Conservation (phyloP, 257 asterid genomes). For the Solanum rostratum region DNA sequence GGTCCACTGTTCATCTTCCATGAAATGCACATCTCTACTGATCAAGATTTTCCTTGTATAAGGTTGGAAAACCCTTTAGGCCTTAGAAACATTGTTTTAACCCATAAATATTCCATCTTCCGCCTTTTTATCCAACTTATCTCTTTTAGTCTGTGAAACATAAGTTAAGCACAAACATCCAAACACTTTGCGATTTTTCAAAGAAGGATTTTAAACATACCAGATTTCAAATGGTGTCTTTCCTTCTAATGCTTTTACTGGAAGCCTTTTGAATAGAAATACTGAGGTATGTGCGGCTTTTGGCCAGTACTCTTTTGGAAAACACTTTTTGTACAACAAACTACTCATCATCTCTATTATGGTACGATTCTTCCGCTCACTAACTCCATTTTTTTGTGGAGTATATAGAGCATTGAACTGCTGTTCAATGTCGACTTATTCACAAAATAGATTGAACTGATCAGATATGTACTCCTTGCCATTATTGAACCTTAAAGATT, state of each 20-base stretch:
- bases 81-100: neutral
- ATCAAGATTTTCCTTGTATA: no score
- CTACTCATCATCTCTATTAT: neutral
- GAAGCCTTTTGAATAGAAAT: neutral
- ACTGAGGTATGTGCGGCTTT: no score
- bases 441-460: neutral
- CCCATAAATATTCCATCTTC: neutral
- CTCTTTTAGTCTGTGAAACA: neutral
- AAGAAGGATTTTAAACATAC: no score
- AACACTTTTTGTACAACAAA: no score
- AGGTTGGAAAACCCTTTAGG: no score
- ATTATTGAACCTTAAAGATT: no score
- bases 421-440: neutral
- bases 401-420: neutral
- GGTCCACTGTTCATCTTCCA: no score
- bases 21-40: no score
- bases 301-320: no score
- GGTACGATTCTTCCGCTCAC: neutral
- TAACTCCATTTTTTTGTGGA: neutral
- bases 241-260: neutral
- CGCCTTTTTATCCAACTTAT: no score
- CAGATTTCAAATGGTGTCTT: neutral
- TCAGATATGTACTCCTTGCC: neutral
- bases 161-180: neutral
- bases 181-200: neutral